phyloP scores from a whole-genome alignment of 2,329 filamentous ascomycete species.

The Pyricularia grisea region DNA sequence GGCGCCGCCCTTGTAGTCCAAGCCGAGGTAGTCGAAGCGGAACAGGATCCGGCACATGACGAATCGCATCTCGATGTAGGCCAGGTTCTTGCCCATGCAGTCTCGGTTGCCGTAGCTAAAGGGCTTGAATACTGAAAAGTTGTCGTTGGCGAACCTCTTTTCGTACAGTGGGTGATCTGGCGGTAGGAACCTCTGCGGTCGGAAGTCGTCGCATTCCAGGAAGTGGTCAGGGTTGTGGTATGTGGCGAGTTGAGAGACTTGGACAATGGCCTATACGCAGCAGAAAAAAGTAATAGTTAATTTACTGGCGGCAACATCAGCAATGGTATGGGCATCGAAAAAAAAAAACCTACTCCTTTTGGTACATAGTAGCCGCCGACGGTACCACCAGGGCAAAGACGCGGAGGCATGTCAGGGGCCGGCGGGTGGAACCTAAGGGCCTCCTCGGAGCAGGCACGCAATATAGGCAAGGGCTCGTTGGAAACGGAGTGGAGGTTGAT shows the following conservation, averaged over 20 bases:
- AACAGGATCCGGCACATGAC: slow-evolving; percentile 28
- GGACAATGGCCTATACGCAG: background rate
- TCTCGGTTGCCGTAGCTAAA: slow-evolving; percentile 1
- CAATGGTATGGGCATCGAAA: no score
- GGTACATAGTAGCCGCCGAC: background rate
- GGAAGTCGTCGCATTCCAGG: background rate
- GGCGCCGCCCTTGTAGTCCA: slow-evolving; percentile 21
- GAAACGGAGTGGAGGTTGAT: background rate
- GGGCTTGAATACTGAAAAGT: background rate
- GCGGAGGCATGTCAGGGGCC: slow-evolving; percentile 15
- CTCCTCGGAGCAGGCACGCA: slow-evolving; percentile 30
- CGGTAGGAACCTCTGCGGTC: background rate
- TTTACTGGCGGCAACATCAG: background rate
- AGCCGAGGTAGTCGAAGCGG: slow-evolving; percentile 18
- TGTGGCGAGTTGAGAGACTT: background rate
- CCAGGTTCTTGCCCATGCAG: slow-evolving; percentile 15
- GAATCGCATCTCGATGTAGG: slow-evolving; percentile 31
- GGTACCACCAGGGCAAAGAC: background rate
- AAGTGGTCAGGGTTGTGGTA: background rate
- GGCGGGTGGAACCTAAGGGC: slow-evolving; percentile 15
- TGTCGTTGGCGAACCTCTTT: background rate
- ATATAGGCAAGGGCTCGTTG: slow-evolving; percentile 8
- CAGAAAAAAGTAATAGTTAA: background rate
- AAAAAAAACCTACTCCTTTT: background rate
- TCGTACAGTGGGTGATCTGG: background rate